These are phyloP conservation scores for Pyrus hybrid DNA, from an alignment of 331 rosid species.

Conservation along the genomic window DNA sequence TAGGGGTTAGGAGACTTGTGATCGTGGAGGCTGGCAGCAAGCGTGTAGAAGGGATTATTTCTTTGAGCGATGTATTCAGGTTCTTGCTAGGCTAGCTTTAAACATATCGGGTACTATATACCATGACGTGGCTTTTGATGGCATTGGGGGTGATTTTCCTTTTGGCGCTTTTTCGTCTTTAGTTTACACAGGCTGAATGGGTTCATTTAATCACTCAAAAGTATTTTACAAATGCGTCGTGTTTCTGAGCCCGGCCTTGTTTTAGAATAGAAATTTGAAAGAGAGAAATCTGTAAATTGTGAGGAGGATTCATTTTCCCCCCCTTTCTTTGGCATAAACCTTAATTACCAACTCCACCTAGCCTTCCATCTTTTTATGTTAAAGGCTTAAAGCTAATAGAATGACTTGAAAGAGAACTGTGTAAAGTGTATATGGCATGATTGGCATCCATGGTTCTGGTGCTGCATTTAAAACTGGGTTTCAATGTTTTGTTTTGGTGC, in stretches of 20 bases:
- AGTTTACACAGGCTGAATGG: constrained; percentile 4
- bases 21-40: constrained; percentile 98
- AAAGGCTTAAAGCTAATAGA: too few relatives aligned
- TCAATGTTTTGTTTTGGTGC: neutral
- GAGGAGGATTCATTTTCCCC: constrained; percentile 26
- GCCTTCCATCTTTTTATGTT: neutral
- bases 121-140: constrained; percentile 11
- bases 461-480: neutral
- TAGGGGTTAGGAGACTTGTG: constrained; percentile 87
- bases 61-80: constrained; percentile 80
- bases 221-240: constrained; percentile 12
- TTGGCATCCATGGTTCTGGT: neutral
- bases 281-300: constrained; percentile 46
- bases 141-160: constrained; percentile 23
- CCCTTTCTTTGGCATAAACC: constrained; percentile 14
- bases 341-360: constrained; percentile 7
- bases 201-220: constrained; percentile 18
- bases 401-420: neutral
- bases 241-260: constrained; percentile 21
- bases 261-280: constrained; percentile 36
- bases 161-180: constrained; percentile 16
- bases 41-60: constrained; percentile 91
- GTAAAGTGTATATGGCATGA: neutral
- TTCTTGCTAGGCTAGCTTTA: constrained; percentile 61
- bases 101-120: constrained; percentile 10